Evolutionary conservation across 768 basidiomycete species (phyloP).

Genomic region (Paxillus rubicundulus): DNA sequence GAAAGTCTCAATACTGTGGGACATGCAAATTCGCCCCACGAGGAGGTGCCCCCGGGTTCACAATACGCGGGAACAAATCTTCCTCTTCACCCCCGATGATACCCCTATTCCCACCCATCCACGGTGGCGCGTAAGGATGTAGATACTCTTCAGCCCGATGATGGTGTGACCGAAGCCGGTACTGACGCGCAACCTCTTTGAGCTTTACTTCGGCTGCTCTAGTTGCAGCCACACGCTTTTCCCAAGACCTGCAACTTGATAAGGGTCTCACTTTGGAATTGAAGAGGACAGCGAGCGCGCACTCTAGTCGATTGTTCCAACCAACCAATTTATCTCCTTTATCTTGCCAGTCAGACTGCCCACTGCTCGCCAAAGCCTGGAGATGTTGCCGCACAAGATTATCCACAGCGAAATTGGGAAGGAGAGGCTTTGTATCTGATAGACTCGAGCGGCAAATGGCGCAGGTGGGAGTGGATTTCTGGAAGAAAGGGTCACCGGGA

Average conservation of each 20-base stretch:
- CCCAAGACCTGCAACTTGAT: slow-evolving; percentile 30
- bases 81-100: slow-evolving; percentile 5
- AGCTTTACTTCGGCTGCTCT: slow-evolving; percentile 19
- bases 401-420: slow-evolving; percentile 65
- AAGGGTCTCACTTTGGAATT: background rate
- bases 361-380: slow-evolving; percentile 42
- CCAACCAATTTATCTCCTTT: slow-evolving; percentile 48
- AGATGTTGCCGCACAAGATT: slow-evolving; percentile 60
- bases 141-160: slow-evolving; percentile 9
- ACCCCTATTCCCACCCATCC: slow-evolving; percentile 3
- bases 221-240: slow-evolving; percentile 6
- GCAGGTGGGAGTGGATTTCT: slow-evolving; percentile 49
- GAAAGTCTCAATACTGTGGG: too few species aligned
- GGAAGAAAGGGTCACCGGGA: slow-evolving; percentile 6
- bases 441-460: slow-evolving; percentile 58
- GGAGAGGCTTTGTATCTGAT: slow-evolving; percentile 41
- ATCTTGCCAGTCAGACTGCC: slow-evolving; percentile 50
- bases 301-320: slow-evolving; percentile 57
- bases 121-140: background rate
- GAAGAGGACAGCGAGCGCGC: slow-evolving; percentile 20
- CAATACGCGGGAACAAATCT: background rate
- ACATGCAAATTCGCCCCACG: background rate
- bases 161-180: slow-evolving; percentile 14
- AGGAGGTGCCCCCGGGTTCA: slow-evolving; percentile 17
- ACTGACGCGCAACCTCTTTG: slow-evolving; percentile 9